These are phyloP conservation scores for Boeremia exigua DNA, from an alignment of 2,329 filamentous ascomycete genomes.

Conservation along the genomic window DNA sequence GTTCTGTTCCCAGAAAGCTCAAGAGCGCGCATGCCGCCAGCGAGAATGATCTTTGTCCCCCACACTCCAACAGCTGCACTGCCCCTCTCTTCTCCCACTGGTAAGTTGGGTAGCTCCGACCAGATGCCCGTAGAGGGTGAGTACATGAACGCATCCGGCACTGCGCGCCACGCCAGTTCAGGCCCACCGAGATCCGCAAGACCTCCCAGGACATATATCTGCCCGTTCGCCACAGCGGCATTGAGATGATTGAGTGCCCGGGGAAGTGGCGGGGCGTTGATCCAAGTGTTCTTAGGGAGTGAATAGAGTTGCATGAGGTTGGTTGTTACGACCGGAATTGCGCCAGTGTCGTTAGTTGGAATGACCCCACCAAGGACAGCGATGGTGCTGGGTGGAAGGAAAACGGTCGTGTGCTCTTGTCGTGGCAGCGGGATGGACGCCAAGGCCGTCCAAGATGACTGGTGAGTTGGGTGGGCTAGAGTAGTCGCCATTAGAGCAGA, in stretches of 20 bases:
- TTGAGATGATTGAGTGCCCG: constrained; percentile 35
- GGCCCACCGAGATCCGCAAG: constrained; percentile 15
- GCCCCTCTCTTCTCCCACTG: constrained; percentile 17
- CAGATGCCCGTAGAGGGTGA: neutral
- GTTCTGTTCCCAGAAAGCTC: constrained; percentile 7
- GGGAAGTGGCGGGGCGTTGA: constrained; percentile 21
- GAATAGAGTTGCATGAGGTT: constrained; percentile 30
- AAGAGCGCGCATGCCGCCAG: constrained; percentile 27
- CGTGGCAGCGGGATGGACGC: constrained; percentile 24
- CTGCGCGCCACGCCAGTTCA: constrained; percentile 17
- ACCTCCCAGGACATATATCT: constrained; percentile 35
- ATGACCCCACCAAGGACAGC: constrained; percentile 32
- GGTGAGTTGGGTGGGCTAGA: neutral
- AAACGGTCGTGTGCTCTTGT: constrained; percentile 36
- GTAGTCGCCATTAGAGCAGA: neutral
- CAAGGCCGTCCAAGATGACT: constrained; percentile 22
- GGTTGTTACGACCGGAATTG: constrained; percentile 19
- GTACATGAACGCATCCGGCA: constrained; percentile 24
- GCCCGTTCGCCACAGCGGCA: constrained; percentile 24
- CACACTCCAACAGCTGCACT: constrained; percentile 31
- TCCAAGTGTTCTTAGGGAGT: constrained; percentile 28
- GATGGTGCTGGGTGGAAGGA: constrained; percentile 26
- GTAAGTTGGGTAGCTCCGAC: neutral
- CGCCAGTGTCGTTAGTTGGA: constrained; percentile 7
- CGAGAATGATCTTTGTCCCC: constrained; percentile 25